phyloP scores from a whole-genome alignment of 148 eudicot genomes.

The Rhododendron vialii region DNA sequence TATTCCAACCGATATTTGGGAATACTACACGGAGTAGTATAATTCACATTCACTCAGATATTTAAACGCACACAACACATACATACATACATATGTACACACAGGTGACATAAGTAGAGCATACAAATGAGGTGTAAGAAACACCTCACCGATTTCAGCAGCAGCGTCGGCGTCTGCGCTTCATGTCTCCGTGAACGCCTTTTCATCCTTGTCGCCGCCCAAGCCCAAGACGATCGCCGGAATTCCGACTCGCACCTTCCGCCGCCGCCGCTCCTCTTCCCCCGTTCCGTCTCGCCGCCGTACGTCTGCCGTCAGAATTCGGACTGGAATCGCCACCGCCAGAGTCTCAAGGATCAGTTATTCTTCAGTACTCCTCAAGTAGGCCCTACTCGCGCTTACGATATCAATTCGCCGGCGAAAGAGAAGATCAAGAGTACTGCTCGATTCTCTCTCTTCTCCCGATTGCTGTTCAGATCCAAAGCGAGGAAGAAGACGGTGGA shows the following conservation, averaged over 20 bases:
- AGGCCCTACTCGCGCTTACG: constrained; percentile 18
- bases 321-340: constrained; percentile 16
- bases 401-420: constrained; percentile 9
- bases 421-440: not conserved
- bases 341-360: constrained; percentile 20
- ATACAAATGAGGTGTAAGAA: constrained; percentile 71
- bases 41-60: not conserved
- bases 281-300: constrained; percentile 64
- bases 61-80: not conserved
- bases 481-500: constrained; percentile 21
- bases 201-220: constrained; percentile 27
- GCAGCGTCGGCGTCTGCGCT: constrained; percentile 74
- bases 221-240: constrained; percentile 19
- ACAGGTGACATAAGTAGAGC: not conserved
- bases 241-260: constrained; percentile 13
- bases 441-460: constrained; percentile 30
- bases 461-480: constrained; percentile 52
- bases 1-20: too few relatives aligned
- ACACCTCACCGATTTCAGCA: constrained; percentile 49
- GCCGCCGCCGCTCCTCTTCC: constrained; percentile 47
- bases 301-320: constrained; percentile 53
- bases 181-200: constrained; percentile 75
- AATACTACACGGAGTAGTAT: too few relatives aligned
- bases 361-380: constrained; percentile 62
- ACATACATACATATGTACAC: not conserved